These are phyloP conservation scores for Cercospora janseana DNA, from an alignment of 2,329 filamentous ascomycete genomes.

Conservation along the genomic window DNA sequence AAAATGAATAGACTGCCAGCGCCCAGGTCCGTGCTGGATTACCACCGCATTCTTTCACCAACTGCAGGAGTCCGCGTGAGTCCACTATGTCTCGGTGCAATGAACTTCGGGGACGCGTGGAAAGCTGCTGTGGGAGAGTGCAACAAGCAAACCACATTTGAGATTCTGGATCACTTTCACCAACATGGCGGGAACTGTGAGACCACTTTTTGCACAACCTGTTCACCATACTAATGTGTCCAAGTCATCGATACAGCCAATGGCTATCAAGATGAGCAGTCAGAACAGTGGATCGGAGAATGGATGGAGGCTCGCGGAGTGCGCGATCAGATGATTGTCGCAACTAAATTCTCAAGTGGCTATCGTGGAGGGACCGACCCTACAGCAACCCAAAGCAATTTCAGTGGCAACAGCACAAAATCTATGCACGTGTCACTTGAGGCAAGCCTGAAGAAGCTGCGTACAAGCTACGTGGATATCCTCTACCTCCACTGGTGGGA, in stretches of 20 bases:
- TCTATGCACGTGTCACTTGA: not conserved
- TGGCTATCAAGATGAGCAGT: constrained; percentile 39
- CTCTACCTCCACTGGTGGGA: not conserved
- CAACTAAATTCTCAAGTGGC: constrained; percentile 60
- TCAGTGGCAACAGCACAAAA: not conserved
- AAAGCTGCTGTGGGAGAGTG: constrained; percentile 34
- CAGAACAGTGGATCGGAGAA: constrained; percentile 38
- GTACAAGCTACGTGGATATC: not conserved
- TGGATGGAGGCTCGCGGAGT: constrained; percentile 30
- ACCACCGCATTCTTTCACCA: constrained; percentile 53
- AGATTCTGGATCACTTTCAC: constrained; percentile 39
- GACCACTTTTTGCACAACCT: no score
- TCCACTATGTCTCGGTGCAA: constrained; percentile 54
- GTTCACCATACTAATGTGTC: no score
- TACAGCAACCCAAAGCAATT: no score
- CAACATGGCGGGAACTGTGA: constrained; percentile 33
- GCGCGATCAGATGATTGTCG: constrained; percentile 24
- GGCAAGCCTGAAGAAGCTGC: not conserved
- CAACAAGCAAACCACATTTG: constrained; percentile 35
- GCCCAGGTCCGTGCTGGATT: constrained; percentile 47
- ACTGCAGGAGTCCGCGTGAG: constrained; percentile 53
- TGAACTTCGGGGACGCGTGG: constrained; percentile 57
- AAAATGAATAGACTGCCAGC: no score
- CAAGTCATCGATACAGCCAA: no score
- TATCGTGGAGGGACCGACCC: no score